A percentile compares a stretch with the other conserved stretches of the same genome.
phyloP scores from a whole-genome alignment of 2,329 filamentous ascomycete genomes.

The Aspergillus japonicus region DNA sequence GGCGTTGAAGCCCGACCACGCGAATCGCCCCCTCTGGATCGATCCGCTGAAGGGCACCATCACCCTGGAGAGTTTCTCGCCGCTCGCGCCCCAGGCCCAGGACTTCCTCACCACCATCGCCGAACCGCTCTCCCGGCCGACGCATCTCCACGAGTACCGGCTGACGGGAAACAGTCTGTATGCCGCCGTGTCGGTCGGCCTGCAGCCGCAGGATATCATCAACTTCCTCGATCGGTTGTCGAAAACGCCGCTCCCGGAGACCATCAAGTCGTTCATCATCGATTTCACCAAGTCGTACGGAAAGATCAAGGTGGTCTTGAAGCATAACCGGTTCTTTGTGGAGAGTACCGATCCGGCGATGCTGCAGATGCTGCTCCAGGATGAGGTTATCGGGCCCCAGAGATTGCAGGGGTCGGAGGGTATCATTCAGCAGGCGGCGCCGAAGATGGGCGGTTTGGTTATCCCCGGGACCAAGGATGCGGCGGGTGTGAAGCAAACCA shows the following conservation, averaged over 20 bases:
- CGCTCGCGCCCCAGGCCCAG: slow-evolving; percentile 80
- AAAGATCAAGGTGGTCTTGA: slow-evolving; percentile 91
- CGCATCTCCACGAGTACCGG: slow-evolving; percentile 88
- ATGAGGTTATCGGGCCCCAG: slow-evolving; percentile 75
- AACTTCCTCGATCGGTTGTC: slow-evolving; percentile 82
- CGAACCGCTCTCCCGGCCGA: slow-evolving; percentile 85
- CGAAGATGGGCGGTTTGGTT: slow-evolving; percentile 81
- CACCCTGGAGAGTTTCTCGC: slow-evolving; percentile 91
- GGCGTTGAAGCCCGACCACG: slow-evolving; percentile 80
- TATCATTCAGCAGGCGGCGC: slow-evolving; percentile 76
- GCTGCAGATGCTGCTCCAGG: slow-evolving; percentile 80
- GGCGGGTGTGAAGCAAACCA: slow-evolving; percentile 77
- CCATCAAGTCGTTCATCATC: slow-evolving; percentile 75
- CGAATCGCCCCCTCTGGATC: slow-evolving; percentile 89
- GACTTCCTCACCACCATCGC: slow-evolving; percentile 95
- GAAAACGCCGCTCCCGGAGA: slow-evolving; percentile 81
- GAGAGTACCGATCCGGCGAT: slow-evolving; percentile 87
- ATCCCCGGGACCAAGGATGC: slow-evolving; percentile 95
- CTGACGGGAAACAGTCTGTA: slow-evolving; percentile 92
- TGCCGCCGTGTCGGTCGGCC: slow-evolving; percentile 90
- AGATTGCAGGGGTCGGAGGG: slow-evolving; percentile 71
- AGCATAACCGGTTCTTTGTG: slow-evolving; percentile 90
- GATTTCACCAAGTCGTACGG: slow-evolving; percentile 87
- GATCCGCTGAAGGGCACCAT: slow-evolving; percentile 83
- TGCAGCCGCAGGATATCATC: slow-evolving; percentile 86